Evolutionary conservation across 2,329 filamentous ascomycete species (phyloP), one percentile per base, ranked within the genome.

Genomic region (Calcarisporium arbuscula): DNA sequence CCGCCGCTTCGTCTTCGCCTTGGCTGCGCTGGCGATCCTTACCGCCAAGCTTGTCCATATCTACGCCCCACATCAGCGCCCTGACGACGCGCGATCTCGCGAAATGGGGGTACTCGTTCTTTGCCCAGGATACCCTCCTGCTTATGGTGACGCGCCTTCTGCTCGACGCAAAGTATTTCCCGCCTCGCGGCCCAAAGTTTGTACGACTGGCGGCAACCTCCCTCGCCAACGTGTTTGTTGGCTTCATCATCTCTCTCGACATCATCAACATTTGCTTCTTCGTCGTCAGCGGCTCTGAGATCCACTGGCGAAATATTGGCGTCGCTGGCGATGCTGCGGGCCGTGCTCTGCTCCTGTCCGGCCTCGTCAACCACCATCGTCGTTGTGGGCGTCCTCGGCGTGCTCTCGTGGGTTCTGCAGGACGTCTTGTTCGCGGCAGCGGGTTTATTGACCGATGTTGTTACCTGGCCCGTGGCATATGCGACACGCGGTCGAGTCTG

Each of bases 51-150:
- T 44, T 6, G 39, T 45, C 2, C 54, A 57, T 34, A 40, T 57
- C 32, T 44, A 49, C 37, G 50, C 45, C 27, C 51, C n/a, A 57
- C 15, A 39, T 44, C 11, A 40, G 39, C 9, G 47, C 54, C 2
- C 35, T 57, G 18, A 42, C 53, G 1, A 43, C 45, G 2, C 44
- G 40, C 18, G 41, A 50, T 15, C 36, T 57, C 35, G 16, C 53
- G 5, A 44, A 43, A 3, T 57, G 51, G 40, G 49, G 51, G 14
- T 53, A 48, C 16, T 53, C 53, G 2, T 58, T 58, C 33, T 54
- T 56, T 29, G 46, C 46, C 2, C 53, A 57, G 28, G 54, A 58
- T 15, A 34, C 54, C 0, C 28, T 48, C 2, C 42, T 57, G 2
- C 43, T 57, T 3, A 34, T 56, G 15, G 12, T 50, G 16, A 42